A percentile compares a stretch with the other conserved stretches of the same genome.
Conservation (phyloP, 2,329 filamentous ascomycete genomes). For the Parastagonospora nodorum region DNA sequence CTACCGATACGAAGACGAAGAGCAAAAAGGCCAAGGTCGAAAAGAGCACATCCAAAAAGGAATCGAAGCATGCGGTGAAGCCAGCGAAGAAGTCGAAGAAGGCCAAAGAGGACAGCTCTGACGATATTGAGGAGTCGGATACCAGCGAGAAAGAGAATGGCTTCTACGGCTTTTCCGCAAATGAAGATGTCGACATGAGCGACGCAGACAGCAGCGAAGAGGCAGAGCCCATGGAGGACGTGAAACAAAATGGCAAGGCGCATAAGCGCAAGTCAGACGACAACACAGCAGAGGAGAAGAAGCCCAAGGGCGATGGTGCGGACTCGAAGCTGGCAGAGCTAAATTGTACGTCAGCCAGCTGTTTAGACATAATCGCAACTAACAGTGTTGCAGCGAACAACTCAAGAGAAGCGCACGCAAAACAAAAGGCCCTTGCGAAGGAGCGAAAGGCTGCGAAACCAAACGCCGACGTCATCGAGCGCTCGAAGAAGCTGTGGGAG, state of each 20-base stretch:
- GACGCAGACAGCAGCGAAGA: conserved; percentile 23
- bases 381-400: conserved; percentile 63
- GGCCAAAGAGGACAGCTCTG: conserved; percentile 31
- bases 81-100: conserved; percentile 38
- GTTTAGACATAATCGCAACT: conserved; percentile 4
- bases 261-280: conserved; percentile 26
- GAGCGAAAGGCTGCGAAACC: conserved; percentile 94
- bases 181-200: conserved; percentile 32
- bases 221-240: conserved; percentile 11
- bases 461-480: conserved; percentile 83
- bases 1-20: conserved; percentile 25
- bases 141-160: conserved; percentile 44
- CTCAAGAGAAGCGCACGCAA: conserved; percentile 84
- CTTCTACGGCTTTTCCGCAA: conserved; percentile 41
- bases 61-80: conserved; percentile 31
- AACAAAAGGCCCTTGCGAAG: conserved; percentile 85
- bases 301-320: conserved; percentile 20
- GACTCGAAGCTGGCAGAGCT: conserved; percentile 31
- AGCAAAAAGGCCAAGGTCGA: conserved; percentile 49
- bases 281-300: conserved; percentile 31
- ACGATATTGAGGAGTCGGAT: conserved; percentile 43
- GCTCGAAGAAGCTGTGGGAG: conserved; percentile 98
- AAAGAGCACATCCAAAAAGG: conserved; percentile 35
- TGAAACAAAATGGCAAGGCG: conserved; percentile 22
- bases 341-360: conserved; percentile 26